Evolutionary conservation across 2,329 filamentous ascomycete species (phyloP).

Genomic region (Sporothrix inflata): DNA sequence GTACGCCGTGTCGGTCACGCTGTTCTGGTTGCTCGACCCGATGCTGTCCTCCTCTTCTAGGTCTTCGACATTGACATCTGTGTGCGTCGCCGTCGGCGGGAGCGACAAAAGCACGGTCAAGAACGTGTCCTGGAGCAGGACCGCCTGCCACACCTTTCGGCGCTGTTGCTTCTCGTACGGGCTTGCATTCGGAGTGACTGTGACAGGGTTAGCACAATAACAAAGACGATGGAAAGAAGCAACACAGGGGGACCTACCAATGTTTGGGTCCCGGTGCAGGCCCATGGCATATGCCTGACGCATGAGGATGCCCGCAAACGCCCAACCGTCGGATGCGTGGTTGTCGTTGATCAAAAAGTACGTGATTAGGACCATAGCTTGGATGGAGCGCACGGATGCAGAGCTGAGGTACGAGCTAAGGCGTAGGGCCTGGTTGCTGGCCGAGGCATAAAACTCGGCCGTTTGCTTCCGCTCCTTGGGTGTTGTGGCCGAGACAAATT

Average conservation of each 20-base stretch:
- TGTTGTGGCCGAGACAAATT: conserved; percentile 67
- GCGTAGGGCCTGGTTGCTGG: conserved; percentile 75
- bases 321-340: conserved; percentile 80
- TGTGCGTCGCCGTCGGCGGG: conserved; percentile 77
- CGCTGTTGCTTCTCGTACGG: conserved; percentile 77
- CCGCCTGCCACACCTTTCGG: conserved; percentile 80
- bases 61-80: conserved; percentile 76
- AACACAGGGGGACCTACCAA: too few relatives aligned
- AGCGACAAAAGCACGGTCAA: conserved; percentile 76
- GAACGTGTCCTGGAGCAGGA: conserved; percentile 80
- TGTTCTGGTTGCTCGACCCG: conserved; percentile 55
- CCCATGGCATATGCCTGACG: conserved; percentile 82
- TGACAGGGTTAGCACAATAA: neutral
- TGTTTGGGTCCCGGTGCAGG: conserved; percentile 76
- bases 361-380: conserved; percentile 79
- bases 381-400: conserved; percentile 71
- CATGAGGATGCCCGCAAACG: conserved; percentile 76
- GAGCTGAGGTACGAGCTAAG: conserved; percentile 77
- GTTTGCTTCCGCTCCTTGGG: conserved; percentile 70
- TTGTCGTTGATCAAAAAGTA: conserved; percentile 89
- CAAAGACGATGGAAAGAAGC: neutral
- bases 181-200: conserved; percentile 66
- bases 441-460: conserved; percentile 80
- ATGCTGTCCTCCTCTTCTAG: conserved; percentile 62
- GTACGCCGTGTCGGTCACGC: conserved; percentile 70